These are phyloP conservation scores for Zygoascus bituminiphila DNA, from an alignment of 805 yeast genomes.

Conservation along the genomic window DNA sequence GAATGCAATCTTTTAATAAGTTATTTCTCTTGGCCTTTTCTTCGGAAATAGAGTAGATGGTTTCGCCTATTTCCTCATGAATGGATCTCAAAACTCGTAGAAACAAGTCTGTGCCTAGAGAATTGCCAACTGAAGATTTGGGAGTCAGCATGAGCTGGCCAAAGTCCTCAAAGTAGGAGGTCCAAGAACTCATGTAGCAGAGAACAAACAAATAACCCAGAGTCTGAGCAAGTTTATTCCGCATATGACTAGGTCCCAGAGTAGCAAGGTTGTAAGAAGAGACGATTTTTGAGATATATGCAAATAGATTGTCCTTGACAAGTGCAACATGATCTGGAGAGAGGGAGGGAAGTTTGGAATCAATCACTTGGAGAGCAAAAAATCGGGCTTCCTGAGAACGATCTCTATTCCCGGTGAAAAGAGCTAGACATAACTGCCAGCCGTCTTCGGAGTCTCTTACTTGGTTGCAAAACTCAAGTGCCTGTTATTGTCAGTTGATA, in stretches of 20 bases:
- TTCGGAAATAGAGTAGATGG: constrained; percentile 58
- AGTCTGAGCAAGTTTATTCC: constrained; percentile 52
- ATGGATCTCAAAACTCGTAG: constrained; percentile 63
- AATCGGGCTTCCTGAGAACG: constrained; percentile 52
- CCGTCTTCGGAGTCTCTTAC: constrained; percentile 39
- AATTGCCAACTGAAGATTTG: constrained; percentile 28
- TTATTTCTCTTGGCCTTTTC: constrained; percentile 58
- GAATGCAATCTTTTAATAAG: constrained; percentile 69
- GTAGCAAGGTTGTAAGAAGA: constrained; percentile 9
- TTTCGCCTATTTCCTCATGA: constrained; percentile 92
- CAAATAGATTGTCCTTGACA: constrained; percentile 43
- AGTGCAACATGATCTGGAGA: constrained; percentile 37
- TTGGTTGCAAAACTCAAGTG: constrained; percentile 37
- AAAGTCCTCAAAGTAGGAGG: constrained; percentile 43
- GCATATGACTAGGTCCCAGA: constrained; percentile 36
- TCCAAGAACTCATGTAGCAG: constrained; percentile 43
- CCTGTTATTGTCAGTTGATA: too few relatives aligned
- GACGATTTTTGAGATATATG: constrained; percentile 33
- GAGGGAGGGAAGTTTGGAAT: constrained; percentile 42
- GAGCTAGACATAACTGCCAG: constrained; percentile 38
- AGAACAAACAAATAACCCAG: constrained; percentile 44
- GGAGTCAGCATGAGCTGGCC: constrained; percentile 28
- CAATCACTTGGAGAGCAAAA: constrained; percentile 63
- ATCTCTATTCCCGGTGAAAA: constrained; percentile 30
- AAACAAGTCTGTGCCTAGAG: constrained; percentile 58